Evolutionary conservation across 169 alveolate species (phyloP), one percentile per base, ranked within the genome.

Genomic region (Eimeria necatrix): DNA sequence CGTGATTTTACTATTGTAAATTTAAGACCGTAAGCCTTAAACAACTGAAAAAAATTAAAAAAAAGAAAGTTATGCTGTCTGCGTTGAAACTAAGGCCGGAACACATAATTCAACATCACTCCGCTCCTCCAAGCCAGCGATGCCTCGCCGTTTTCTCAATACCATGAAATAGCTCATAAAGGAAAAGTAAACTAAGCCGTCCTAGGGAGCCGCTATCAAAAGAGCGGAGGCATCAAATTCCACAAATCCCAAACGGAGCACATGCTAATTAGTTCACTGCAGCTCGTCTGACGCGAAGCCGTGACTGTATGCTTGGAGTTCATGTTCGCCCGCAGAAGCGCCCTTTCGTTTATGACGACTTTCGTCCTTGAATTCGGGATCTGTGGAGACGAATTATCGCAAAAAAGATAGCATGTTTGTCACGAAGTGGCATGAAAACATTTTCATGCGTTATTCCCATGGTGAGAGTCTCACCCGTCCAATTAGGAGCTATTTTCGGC

Each of bases 401-500:
- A 51, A 49, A n/a, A n/a, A 48, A n/a, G 49, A 1, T 3, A 0
- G n/a, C 49, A 48, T 80, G 88, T 41, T 20, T 18, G 70, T 14
- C 5, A 20, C 70, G 49, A 10, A 22, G 6, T 16, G 48, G 9
- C n/a, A 32, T 16, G 84, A 73, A 12, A 32, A 52, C 8, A 14
- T 6, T 10, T 12, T 46, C 81, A 22, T 16, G 6, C 60, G 26
- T 46, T 10, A 12, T 2, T 46, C 48, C 6, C 9, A 46, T 22
- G 20, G 51, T 80, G 9, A 20, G 6, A 24, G 56, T 20, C 26
- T 60, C 61, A 80, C 95, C 95, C 60, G 84, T 85, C 95, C 95
- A 91, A 59, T 91, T 70, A 14, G 95, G 95, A 32, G 48, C 76
- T 18, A 91, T 80, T 49, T 56, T 49, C 60, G 95, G 95, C 48